A percentile compares a stretch with the other conserved stretches of the same genome.
phyloP scores from a whole-genome alignment of 805 yeast species.

The Starmerella bacillaris region DNA sequence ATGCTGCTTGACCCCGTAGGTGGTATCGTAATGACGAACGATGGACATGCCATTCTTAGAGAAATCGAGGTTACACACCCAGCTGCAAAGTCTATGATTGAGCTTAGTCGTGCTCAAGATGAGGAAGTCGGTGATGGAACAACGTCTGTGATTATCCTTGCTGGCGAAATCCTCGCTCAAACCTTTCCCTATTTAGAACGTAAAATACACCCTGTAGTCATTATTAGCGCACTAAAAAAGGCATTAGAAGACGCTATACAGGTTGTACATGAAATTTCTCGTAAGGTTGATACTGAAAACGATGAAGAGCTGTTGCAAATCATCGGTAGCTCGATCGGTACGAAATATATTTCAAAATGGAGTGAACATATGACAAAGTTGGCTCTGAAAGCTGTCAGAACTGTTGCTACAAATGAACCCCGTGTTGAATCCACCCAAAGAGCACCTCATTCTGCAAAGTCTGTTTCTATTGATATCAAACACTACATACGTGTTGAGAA shows the following conservation, averaged over 20 bases:
- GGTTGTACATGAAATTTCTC: constrained; percentile 64
- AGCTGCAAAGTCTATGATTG: constrained; percentile 97
- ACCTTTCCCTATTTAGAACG: constrained; percentile 82
- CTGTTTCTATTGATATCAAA: constrained; percentile 70
- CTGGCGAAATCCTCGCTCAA: constrained; percentile 93
- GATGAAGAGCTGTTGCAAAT: constrained; percentile 75
- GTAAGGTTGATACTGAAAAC: constrained; percentile 65
- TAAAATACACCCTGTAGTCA: constrained; percentile 90
- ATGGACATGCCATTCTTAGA: constrained; percentile 94
- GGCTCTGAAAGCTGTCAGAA: constrained; percentile 73
- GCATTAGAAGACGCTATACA: constrained; percentile 83
- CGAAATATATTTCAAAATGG: constrained; percentile 87
- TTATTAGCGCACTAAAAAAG: constrained; percentile 80
- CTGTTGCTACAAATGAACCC: constrained; percentile 40
- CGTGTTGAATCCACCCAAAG: constrained; percentile 3
- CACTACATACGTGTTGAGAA: constrained; percentile 87
- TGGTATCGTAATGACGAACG: constrained; percentile 91
- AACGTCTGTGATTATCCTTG: constrained; percentile 87
- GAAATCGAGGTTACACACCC: constrained; percentile 94
- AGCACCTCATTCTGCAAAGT: too few species aligned
- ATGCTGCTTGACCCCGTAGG: constrained; percentile 90
- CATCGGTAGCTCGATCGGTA: constrained; percentile 83
- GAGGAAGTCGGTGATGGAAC: constrained; percentile 99
- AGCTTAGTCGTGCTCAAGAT: constrained; percentile 88
- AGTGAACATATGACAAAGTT: constrained; percentile 75